Evolutionary conservation across 1,139 yeast species (phyloP), one percentile per base, ranked within the genome.

Genomic region (Ogataea hybrid): DNA sequence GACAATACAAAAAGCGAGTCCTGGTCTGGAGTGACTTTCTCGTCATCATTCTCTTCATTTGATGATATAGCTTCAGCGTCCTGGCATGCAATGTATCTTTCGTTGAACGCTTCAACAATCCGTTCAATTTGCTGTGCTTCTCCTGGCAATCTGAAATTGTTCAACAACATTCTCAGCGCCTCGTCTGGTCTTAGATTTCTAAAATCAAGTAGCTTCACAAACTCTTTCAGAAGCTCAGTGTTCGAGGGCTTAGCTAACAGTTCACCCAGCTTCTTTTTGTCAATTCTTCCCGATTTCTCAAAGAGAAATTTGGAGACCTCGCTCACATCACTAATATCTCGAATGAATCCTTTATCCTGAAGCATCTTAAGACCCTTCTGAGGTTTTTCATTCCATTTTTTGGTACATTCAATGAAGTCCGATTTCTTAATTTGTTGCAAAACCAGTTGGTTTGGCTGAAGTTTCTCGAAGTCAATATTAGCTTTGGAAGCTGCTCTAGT

Each of bases 41-140:
- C 63, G 12, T 56, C 61, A 9, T 43, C 51, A 7, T 41, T 36
- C 20, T 48, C 51, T 8, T 35, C 33, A 27, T 33, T 11, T 25
- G 27, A 3, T 11, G n/a, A 6, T 12, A 25, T 11, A 25, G 14
- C 7, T 25, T 25, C 27, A 10, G 27, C 12, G 3, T 54, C 62
- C 52, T 81, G 88, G 46, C 82, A 75, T 16, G 67, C 68, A 6
- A 85, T 85, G 63, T 88, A 94, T 50, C 84, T 78, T 35, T 79
- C 82, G 5, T 96, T 90, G 65, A 94, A 92, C 16, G 79, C 72
- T 57, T 90, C 97, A 32, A 94, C 86, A 15, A 92, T 78, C 57
- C 96, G 76, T 62, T 90, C 97, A 61, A 94, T 92, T 61, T 88
- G 96, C 58, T 89, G 97, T 0, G 97, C 83, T 64, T 94, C 99